Evolutionary conservation across 768 basidiomycete genomes (phyloP).

Genomic region (Lactarius sanguifluus): DNA sequence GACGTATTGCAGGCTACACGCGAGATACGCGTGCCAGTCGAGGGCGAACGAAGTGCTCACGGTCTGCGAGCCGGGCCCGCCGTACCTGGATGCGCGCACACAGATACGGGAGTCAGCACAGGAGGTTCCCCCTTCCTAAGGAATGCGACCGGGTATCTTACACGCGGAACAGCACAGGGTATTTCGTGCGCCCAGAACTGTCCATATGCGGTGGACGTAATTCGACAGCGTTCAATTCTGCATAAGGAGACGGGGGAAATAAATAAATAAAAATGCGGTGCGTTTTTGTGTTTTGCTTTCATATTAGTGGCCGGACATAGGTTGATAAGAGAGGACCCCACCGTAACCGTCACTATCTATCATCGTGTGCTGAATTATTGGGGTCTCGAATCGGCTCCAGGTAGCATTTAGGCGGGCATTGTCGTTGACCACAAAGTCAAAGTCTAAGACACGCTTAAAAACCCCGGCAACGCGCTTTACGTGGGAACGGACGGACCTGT

Average conservation of each 20-base stretch:
- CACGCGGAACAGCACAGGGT: slow-evolving; percentile 91
- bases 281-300: not conserved
- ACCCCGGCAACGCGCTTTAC: too few species aligned
- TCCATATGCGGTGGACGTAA: slow-evolving; percentile 92
- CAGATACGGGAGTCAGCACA: slow-evolving; percentile 2
- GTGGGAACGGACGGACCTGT: slow-evolving; percentile 38
- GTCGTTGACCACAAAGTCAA: slow-evolving; percentile 64
- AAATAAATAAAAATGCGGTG: not conserved
- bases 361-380: slow-evolving; percentile 67
- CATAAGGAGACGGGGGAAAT: slow-evolving; percentile 6
- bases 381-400: slow-evolving; percentile 65
- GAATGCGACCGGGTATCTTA: slow-evolving; percentile 35
- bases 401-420: slow-evolving; percentile 67
- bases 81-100: slow-evolving; percentile 56
- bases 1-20: slow-evolving; percentile 77
- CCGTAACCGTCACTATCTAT: slow-evolving; percentile 82
- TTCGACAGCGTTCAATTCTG: slow-evolving; percentile 89
- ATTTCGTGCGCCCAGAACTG: slow-evolving; percentile 91
- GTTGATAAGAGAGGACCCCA: slow-evolving; percentile 21
- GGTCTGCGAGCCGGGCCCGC: slow-evolving; percentile 84
- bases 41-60: slow-evolving; percentile 65
- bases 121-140: not conserved
- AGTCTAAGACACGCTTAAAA: slow-evolving; percentile 43
- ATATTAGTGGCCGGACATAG: not conserved
- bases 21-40: slow-evolving; percentile 88